A percentile compares a stretch with the other conserved stretches of the same genome.
phyloP scores from a whole-genome alignment of 1,284 basidiomycete genomes.

The Leccinum angustisporum region DNA sequence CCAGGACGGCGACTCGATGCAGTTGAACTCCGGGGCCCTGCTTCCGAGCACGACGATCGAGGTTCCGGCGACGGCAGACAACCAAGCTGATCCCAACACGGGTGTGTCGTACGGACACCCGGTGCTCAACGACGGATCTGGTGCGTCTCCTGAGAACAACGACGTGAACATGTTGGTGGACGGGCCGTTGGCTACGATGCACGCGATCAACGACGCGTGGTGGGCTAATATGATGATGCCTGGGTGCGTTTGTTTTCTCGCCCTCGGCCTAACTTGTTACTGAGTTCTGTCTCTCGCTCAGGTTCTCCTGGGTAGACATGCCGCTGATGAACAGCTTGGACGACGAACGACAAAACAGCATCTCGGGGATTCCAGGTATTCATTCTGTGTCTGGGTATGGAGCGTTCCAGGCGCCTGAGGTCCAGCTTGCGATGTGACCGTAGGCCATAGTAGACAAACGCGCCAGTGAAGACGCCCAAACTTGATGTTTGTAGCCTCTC shows the following conservation, averaged over 20 bases:
- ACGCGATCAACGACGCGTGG: slow-evolving; percentile 67
- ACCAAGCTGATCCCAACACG: slow-evolving; percentile 36
- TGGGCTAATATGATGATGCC: slow-evolving; percentile 79
- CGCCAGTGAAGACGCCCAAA: no score
- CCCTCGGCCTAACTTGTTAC: neutral
- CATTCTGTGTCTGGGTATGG: slow-evolving; percentile 20
- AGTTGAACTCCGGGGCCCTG: slow-evolving; percentile 12
- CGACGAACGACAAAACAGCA: slow-evolving; percentile 12
- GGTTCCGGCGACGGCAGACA: neutral
- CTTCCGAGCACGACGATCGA: neutral
- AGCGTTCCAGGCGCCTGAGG: slow-evolving; percentile 18
- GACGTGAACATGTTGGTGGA: slow-evolving; percentile 47
- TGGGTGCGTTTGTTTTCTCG: slow-evolving; percentile 44
- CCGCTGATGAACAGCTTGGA: slow-evolving; percentile 27
- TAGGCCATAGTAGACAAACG: neutral
- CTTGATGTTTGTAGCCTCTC: neutral
- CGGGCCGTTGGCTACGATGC: slow-evolving; percentile 70
- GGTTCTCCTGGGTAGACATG: slow-evolving; percentile 35
- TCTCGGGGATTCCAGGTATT: slow-evolving; percentile 21
- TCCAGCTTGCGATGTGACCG: slow-evolving; percentile 27
- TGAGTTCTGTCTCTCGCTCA: neutral
- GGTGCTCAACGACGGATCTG: neutral
- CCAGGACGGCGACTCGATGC: slow-evolving; percentile 20
- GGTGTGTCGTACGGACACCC: slow-evolving; percentile 35
- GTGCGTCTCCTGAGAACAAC: slow-evolving; percentile 20